Base-by-base conservation (phyloP, 305 asterid species). In the Fraxinus sp. region DNA sequence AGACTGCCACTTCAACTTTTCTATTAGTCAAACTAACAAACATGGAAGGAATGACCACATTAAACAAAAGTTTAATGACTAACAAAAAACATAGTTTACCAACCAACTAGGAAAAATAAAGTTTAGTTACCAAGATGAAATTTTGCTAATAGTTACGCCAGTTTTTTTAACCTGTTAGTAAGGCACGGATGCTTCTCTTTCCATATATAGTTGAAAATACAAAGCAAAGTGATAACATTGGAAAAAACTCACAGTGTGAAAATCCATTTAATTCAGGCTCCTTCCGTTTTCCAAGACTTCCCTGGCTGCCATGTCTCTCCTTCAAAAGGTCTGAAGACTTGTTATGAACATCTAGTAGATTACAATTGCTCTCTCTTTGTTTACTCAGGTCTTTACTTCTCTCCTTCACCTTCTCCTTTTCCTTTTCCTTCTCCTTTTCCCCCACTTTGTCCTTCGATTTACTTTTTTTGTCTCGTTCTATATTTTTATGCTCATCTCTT, bases 181-280 rank as follows among this genome's bases (percentile, higher is more conserved):
- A 16, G 24, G 8, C 46, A 14, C 1, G 20, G 24, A 71, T 32
- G 44, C 44, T 71, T 32, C 41, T 71, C 76, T 33, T 71, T 32
- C 46, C 76, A 71, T 30, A 71, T 6, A 71, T 71, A 4, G 37
- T 71, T 33, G 24, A 14, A 71, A 32, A 33, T 2, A 71, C 46
- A 32, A 32, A 33, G 46, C 26, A 33, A 33, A 71, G 46, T 32
- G 32, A 62, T 8, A 74, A 77, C 30, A 26, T 72, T 76, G 81
- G 71, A 77, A 83, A 86, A 64, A 82, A 86, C 93, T 91, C 88
- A 91, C 97, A 93, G 84, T 84, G 86, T 70, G 83, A 75, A 85
- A 83, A 74, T 76, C 90, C 97, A 86, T 89, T 90, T 74, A 80
- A 66, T 71, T 80, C 85, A 49, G 82, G 89, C 72, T 85, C 90